Evolutionary conservation across 108 stramenopile species (phyloP), one percentile per base, ranked within the genome.

Genomic region (Nitzschia palea): DNA sequence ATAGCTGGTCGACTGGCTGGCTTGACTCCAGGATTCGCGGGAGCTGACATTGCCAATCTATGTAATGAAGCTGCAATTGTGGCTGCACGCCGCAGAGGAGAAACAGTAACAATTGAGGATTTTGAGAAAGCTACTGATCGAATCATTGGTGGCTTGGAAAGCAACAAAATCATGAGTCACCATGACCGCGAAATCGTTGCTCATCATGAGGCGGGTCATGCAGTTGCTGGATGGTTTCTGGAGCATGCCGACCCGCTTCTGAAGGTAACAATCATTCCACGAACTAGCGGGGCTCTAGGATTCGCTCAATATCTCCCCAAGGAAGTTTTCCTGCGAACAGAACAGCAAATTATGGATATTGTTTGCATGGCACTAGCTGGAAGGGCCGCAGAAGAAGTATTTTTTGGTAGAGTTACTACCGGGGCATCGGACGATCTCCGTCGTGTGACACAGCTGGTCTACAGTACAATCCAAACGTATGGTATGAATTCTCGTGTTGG

Each of bases 31-130:
- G 97, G 97, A 14, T 95, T 98, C 57, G 81, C 92, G 3, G 98
- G 98, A 57, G 97, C 98, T 1, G 96, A 99, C 57, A 97, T 99
- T 77, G 95, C 93, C 56, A 99, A 99, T 74, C 83, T 99, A 15
- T 96, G 94, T 74, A 99, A 99, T 68, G 98, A 99, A 82, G 98
- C 98, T 20, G 98, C 98, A 42, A 99, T 99, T 71, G 77, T 90
- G 0, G 97, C 98, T 14, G 98, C 96, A 8, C 84, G 98, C 22
- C 86, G 89, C n/a, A 85, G 80, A 70, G 94, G 71, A 42, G 93
- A 93, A 2, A 62, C 79, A 2, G 94, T 99, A 6, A 75, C 86
- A 20, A 62, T 97, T 82, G 74, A 78, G 4, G 95, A 97, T 78
- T 97, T 99, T 68, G 97, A 99, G 73, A 87, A 82, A 52, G 97